Evolutionary conservation across 345 rosid species (phyloP), one percentile per base, ranked within the genome.

Genomic region (Melaleuca quinquenervia): DNA sequence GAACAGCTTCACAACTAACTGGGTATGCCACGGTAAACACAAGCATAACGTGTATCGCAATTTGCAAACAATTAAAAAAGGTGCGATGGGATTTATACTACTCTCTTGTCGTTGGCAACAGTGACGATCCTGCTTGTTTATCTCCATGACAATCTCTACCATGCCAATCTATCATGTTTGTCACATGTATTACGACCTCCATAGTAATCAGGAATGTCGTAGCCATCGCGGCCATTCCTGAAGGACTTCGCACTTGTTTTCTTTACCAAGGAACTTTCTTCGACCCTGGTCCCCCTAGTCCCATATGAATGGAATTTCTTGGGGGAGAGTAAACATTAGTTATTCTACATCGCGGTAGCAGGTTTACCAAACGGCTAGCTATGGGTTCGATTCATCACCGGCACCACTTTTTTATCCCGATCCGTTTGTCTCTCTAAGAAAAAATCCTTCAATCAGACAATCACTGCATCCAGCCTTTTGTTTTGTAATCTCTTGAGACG

Each of bases 391-490:
- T 62, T 29, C 22, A 7, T 21, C 44, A 15, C 3, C 0, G 1
- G 11, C 1, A 1, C 21, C 45, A 64, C 24, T 16, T n/a, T 58
- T 15, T 1, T n/a, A n/a, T 14, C 36, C 9, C 18, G 3, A 58
- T 58, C 14, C 6, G 29, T 8, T n/a, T n/a, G 70, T 58, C 36
- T 0, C 27, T 58, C 70, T 58, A 58, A 12, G 36, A 16, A n/a
- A 58, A 58, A 58, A n/a, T 6, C 64, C 29, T 56, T 0, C 0
- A 0, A 26, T 27, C 15, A 0, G 11, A 27, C 26, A 0, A 56
- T 64, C 9, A 32, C 29, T 2, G 24, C 13, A 9, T 70, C 10
- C 3, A 5, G 2, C 13, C 2, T 0, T 0, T 36, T 70, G 21
- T 18, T 70, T 11, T 18, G 8, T 3, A 9, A 70, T 6, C 3